Percentiles rank a stretch among this genome's conserved stretches.
phyloP scores from a whole-genome alignment of 106 monocot genomes.

The Dactylorhiza incarnata region DNA sequence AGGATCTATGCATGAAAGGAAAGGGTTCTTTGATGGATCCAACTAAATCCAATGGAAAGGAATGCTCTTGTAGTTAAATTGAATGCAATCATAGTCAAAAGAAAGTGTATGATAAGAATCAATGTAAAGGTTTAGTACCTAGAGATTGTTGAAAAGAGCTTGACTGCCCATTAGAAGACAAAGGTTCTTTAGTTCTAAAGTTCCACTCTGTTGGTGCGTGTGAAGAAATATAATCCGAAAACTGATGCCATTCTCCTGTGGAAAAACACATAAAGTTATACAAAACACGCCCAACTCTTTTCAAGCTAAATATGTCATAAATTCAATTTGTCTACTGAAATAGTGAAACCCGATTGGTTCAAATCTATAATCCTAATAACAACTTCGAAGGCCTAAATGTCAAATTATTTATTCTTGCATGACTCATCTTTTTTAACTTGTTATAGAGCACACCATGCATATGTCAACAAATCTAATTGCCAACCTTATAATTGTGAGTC shows the following conservation, averaged over 20 bases:
- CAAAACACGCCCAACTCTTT: not conserved
- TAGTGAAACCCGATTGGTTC: not conserved
- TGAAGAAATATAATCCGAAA: slow-evolving; percentile 12
- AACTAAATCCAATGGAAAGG: not conserved
- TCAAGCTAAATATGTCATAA: not conserved
- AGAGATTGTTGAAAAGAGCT: slow-evolving; percentile 5
- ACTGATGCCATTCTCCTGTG: slow-evolving; percentile 9
- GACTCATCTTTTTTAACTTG: not conserved
- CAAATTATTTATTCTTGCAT: not conserved
- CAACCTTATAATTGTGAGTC: not conserved
- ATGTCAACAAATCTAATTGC: not conserved
- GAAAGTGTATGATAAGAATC: not conserved
- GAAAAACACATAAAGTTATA: not conserved
- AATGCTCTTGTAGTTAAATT: not conserved
- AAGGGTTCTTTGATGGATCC: no score
- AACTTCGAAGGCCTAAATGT: not conserved
- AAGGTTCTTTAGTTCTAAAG: slow-evolving; percentile 2
- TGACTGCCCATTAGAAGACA: slow-evolving; percentile 7
- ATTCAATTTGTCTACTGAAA: not conserved
- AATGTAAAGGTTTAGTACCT: not conserved
- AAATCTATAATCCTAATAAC: not conserved
- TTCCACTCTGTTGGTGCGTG: slow-evolving; percentile 11
- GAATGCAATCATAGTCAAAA: not conserved
- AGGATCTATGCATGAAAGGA: no score
- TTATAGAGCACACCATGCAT: not conserved